phyloP scores from a whole-genome alignment of 257 asterid species.

The Fraxinus cuspidata region DNA sequence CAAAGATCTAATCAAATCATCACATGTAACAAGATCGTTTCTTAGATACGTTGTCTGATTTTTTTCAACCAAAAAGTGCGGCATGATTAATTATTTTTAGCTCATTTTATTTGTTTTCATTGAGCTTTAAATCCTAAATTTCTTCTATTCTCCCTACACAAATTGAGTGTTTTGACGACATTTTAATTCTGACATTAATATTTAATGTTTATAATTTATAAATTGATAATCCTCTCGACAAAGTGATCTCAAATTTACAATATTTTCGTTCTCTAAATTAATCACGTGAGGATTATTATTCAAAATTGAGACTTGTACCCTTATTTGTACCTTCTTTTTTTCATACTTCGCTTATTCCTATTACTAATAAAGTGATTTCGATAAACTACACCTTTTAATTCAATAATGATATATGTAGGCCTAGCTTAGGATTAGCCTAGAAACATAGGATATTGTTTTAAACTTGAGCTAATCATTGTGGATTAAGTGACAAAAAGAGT shows the following conservation, averaged over 20 bases:
- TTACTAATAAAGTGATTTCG: too few species aligned
- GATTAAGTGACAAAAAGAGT: not conserved
- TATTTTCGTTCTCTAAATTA: not conserved
- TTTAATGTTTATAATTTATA: too few species aligned
- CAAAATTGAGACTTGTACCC: not conserved
- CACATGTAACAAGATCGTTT: not conserved
- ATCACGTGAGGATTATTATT: too few species aligned
- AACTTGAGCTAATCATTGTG: not conserved
- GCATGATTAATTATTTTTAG: not conserved
- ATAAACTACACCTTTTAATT: too few species aligned
- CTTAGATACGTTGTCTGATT: not conserved
- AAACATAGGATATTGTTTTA: not conserved
- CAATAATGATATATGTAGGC: not conserved
- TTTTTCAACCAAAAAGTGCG: not conserved
- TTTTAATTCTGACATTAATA: too few species aligned
- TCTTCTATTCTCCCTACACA: not conserved
- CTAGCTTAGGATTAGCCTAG: not conserved
- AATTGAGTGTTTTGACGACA: not conserved
- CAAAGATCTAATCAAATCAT: not conserved
- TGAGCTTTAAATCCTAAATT: too few species aligned
- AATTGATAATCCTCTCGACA: not conserved
- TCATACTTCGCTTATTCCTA: too few species aligned
- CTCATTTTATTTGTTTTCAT: too few species aligned
- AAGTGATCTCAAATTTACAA: not conserved
- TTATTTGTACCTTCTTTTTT: not conserved